phyloP scores from a whole-genome alignment of 148 eudicot genomes.

The Silene uniflora region DNA sequence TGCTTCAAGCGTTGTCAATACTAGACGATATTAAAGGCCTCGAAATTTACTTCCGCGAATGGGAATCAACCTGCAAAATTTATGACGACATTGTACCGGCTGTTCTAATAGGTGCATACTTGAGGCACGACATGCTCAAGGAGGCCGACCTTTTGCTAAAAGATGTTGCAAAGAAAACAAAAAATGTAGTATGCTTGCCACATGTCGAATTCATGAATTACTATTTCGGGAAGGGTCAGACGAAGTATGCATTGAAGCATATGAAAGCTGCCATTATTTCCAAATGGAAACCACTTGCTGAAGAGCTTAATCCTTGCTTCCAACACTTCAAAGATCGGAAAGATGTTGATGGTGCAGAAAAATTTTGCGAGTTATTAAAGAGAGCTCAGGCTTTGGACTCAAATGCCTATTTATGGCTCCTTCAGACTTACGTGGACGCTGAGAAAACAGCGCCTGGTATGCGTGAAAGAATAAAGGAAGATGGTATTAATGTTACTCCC shows the following conservation, averaged over 20 bases:
- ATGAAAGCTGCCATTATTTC: constrained; percentile 42
- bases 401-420: constrained; percentile 37
- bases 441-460: constrained; percentile 41
- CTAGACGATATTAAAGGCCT: constrained; percentile 42
- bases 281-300: constrained; percentile 34
- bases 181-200: constrained; percentile 21
- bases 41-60: constrained; percentile 45
- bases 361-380: constrained; percentile 40
- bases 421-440: constrained; percentile 50
- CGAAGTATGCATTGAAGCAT: constrained; percentile 41
- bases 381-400: constrained; percentile 37
- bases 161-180: constrained; percentile 26
- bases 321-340: constrained; percentile 38
- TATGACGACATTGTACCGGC: constrained; percentile 54
- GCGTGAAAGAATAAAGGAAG: constrained; percentile 47
- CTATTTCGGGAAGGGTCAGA: constrained; percentile 36
- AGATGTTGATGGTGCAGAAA: constrained; percentile 55
- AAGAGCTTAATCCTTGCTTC: constrained; percentile 27
- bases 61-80: constrained; percentile 39
- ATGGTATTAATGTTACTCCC: constrained; percentile 39
- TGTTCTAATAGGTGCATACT: constrained; percentile 40
- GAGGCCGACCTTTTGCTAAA: constrained; percentile 50
- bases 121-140: constrained; percentile 40
- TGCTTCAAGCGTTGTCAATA: constrained; percentile 53
- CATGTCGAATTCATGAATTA: constrained; percentile 37